These are phyloP conservation scores for Lasiodiplodia citricola DNA, from an alignment of 2,329 filamentous ascomycete species.

Conservation along the genomic window DNA sequence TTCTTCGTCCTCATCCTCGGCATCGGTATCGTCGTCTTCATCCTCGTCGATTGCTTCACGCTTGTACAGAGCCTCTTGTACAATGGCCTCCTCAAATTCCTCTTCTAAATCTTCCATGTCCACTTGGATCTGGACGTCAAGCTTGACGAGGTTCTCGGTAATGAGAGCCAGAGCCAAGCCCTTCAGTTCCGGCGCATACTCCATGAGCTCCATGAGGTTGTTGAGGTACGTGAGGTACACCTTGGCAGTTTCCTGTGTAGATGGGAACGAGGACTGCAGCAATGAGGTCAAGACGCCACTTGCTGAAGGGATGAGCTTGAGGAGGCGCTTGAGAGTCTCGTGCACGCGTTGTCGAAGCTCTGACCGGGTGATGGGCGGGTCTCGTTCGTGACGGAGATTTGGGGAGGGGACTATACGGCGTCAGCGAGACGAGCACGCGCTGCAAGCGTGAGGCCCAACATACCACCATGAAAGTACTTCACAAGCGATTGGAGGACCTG, in stretches of 20 bases:
- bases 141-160: conserved; percentile 85
- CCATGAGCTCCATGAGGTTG: conserved; percentile 78
- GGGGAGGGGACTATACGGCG: conserved; percentile 56
- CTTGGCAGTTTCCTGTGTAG: conserved; percentile 74
- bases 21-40: conserved; percentile 55
- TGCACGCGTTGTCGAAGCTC: conserved; percentile 77
- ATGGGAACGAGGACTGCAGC: conserved; percentile 73
- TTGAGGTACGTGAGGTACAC: conserved; percentile 87
- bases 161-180: conserved; percentile 83
- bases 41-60: conserved; percentile 56
- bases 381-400: conserved; percentile 58
- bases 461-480: conserved; percentile 70
- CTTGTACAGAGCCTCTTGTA: conserved; percentile 56
- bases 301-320: conserved; percentile 81
- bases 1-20: conserved; percentile 55
- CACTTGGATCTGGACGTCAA: conserved; percentile 93
- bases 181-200: conserved; percentile 78
- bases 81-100: conserved; percentile 76
- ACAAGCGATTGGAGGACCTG: conserved; percentile 81
- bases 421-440: conserved; percentile 40
- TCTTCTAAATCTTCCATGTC: conserved; percentile 94
- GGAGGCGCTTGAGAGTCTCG: conserved; percentile 73
- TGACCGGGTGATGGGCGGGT: conserved; percentile 64
- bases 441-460: conserved; percentile 34
- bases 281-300: conserved; percentile 71